These are phyloP conservation scores for Scalesia atractyloides DNA, from an alignment of 129 eudicot genomes.

Conservation along the genomic window DNA sequence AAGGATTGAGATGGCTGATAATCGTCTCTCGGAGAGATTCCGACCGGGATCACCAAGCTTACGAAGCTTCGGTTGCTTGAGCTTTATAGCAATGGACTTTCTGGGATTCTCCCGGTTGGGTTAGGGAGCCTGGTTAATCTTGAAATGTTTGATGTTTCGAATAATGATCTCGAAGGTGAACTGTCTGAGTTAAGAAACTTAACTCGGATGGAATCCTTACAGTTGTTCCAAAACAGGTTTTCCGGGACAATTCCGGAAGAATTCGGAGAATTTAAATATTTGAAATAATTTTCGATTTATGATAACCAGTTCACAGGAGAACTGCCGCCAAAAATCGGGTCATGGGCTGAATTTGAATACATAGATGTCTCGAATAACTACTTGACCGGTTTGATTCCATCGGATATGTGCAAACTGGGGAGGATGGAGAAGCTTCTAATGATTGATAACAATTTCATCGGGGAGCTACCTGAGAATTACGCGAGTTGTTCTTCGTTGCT, in stretches of 20 bases:
- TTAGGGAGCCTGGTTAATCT: slow-evolving; percentile 53
- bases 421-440: slow-evolving; percentile 36
- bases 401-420: slow-evolving; percentile 68
- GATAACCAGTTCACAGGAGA: slow-evolving; percentile 52
- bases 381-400: slow-evolving; percentile 59
- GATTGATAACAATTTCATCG: slow-evolving; percentile 64
- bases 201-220: slow-evolving; percentile 39
- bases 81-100: slow-evolving; percentile 49
- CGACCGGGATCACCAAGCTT: slow-evolving; percentile 51
- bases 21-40: slow-evolving; percentile 48
- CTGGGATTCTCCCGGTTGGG: slow-evolving; percentile 54
- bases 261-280: slow-evolving; percentile 58
- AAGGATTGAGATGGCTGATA: slow-evolving; percentile 48
- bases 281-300: slow-evolving; percentile 51
- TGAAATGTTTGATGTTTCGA: slow-evolving; percentile 49
- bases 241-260: slow-evolving; percentile 58
- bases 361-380: slow-evolving; percentile 56
- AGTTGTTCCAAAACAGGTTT: slow-evolving; percentile 58
- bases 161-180: slow-evolving; percentile 60
- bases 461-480: slow-evolving; percentile 59
- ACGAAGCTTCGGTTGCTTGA: slow-evolving; percentile 52
- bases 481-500: slow-evolving; percentile 43
- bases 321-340: slow-evolving; percentile 61
- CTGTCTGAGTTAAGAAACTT: slow-evolving; percentile 46
- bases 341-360: slow-evolving; percentile 53